Conservation (phyloP, 1,139 yeast genomes). For the Pichia sp. region DNA sequence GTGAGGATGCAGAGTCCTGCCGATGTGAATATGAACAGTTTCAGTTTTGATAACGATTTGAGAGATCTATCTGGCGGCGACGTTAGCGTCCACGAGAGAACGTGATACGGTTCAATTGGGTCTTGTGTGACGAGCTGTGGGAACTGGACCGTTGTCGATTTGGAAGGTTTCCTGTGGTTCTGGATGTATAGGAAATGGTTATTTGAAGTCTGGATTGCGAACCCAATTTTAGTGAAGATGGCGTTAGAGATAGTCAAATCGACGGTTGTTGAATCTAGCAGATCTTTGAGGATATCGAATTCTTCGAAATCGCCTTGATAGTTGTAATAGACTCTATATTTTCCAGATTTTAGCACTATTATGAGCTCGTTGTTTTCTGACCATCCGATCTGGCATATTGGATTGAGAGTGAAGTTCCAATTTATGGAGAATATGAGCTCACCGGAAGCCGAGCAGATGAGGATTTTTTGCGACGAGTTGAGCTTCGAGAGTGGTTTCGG, state of each 20-base stretch:
- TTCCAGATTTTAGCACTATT: constrained; percentile 57
- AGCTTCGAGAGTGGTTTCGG: constrained; percentile 17
- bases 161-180: constrained; percentile 9
- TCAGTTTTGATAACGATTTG: constrained; percentile 7
- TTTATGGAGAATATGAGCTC: constrained; percentile 45
- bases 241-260: constrained; percentile 34
- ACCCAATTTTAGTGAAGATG: constrained; percentile 32
- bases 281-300: constrained; percentile 29
- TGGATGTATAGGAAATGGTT: constrained; percentile 37
- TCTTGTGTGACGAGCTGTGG: constrained; percentile 6
- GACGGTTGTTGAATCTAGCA: no score
- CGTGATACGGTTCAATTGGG: constrained; percentile 13
- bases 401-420: constrained; percentile 51
- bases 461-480: constrained; percentile 40
- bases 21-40: constrained; percentile 10
- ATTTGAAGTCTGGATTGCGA: constrained; percentile 36
- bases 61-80: constrained; percentile 26
- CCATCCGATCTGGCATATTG: constrained; percentile 60
- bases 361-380: constrained; percentile 51
- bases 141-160: not conserved
- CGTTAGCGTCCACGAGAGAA: constrained; percentile 34
- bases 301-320: constrained; percentile 67
- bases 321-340: constrained; percentile 64
- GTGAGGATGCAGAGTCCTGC: constrained; percentile 9
- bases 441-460: constrained; percentile 51